Percentiles rank a stretch among this genome's conserved stretches.
phyloP scores from a whole-genome alignment of 2,329 filamentous ascomycete genomes.

The Rosellinia necatrix region DNA sequence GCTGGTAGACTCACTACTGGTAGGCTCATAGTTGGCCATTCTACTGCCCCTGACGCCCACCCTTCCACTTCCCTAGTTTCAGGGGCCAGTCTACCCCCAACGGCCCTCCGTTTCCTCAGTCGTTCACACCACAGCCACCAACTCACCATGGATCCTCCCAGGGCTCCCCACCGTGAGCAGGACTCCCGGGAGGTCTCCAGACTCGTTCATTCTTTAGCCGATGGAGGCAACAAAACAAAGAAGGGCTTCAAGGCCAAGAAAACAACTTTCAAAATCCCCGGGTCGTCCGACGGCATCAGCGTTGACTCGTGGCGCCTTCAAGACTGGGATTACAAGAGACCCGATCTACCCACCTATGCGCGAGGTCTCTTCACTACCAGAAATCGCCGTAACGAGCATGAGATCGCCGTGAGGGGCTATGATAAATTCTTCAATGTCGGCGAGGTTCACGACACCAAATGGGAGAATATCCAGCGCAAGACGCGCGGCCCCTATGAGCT shows the following conservation, averaged over 20 bases:
- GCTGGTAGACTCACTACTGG: background rate
- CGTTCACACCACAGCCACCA: conserved; percentile 7
- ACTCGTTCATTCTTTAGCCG: conserved; percentile 68
- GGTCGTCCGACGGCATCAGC: conserved; percentile 64
- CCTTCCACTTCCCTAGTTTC: too few relatives aligned
- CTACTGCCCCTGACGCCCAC: background rate
- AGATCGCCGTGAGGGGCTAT: conserved; percentile 89
- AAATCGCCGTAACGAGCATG: conserved; percentile 64
- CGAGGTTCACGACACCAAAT: conserved; percentile 81
- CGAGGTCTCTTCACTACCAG: conserved; percentile 90
- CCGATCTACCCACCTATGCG: conserved; percentile 85
- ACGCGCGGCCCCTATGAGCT: conserved; percentile 91
- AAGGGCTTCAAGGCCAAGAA: conserved; percentile 76
- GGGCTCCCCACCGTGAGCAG: conserved; percentile 69
- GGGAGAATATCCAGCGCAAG: conserved; percentile 74
- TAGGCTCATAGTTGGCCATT: background rate
- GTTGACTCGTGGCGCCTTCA: conserved; percentile 93
- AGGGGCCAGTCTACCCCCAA: too few relatives aligned
- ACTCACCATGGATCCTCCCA: conserved; percentile 42
- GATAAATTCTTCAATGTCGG: conserved; percentile 98
- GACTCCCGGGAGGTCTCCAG: conserved; percentile 68
- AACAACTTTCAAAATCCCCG: conserved; percentile 71
- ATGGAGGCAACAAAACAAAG: conserved; percentile 59
- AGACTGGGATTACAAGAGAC: conserved; percentile 95
- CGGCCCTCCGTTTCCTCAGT: background rate